Conservation (phyloP, 208 protist genomes). For the Strigomonas oncopelti region DNA sequence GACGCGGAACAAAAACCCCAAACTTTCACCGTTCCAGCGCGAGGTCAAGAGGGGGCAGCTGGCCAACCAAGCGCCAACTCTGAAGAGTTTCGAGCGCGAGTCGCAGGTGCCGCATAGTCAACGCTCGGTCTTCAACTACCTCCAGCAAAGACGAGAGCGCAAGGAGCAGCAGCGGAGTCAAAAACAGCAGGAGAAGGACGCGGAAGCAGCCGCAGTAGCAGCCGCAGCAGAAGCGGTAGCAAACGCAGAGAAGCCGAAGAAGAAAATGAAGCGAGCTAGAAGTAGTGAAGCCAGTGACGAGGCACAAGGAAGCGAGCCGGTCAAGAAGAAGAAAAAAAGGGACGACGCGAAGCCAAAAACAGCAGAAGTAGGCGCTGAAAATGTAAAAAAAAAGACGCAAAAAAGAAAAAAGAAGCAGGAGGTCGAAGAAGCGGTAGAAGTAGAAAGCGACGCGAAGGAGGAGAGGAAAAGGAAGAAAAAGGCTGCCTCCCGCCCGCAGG, state of each 20-base stretch:
- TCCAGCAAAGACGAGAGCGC: constrained; percentile 41
- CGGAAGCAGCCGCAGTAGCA: not conserved
- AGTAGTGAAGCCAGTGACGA: not conserved
- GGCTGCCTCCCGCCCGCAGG: not conserved
- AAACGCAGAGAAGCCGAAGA: constrained; percentile 3
- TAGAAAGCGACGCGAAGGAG: not conserved
- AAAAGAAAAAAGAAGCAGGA: constrained; percentile 8
- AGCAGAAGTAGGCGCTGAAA: not conserved
- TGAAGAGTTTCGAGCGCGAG: constrained; percentile 25
- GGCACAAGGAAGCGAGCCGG: not conserved
- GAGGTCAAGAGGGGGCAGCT: constrained; percentile 65
- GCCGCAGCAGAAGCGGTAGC: constrained; percentile 7
- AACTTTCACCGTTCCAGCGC: constrained; percentile 82
- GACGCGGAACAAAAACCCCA: constrained; percentile 82
- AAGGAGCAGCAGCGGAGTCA: constrained; percentile 29
- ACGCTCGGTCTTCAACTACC: constrained; percentile 51
- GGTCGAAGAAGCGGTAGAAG: constrained; percentile 15
- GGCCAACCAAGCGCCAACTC: constrained; percentile 73
- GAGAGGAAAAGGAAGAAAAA: constrained; percentile 13
- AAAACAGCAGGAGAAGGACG: constrained; percentile 16
- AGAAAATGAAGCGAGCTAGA: not conserved
- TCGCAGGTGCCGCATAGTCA: constrained; percentile 66
- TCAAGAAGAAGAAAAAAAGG: not conserved
- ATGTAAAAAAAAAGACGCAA: constrained; percentile 7
- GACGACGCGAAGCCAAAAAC: not conserved